Evolutionary conservation across 2,329 filamentous ascomycete species (phyloP).

Genomic region (Arthrobotrys sphaeroides): DNA sequence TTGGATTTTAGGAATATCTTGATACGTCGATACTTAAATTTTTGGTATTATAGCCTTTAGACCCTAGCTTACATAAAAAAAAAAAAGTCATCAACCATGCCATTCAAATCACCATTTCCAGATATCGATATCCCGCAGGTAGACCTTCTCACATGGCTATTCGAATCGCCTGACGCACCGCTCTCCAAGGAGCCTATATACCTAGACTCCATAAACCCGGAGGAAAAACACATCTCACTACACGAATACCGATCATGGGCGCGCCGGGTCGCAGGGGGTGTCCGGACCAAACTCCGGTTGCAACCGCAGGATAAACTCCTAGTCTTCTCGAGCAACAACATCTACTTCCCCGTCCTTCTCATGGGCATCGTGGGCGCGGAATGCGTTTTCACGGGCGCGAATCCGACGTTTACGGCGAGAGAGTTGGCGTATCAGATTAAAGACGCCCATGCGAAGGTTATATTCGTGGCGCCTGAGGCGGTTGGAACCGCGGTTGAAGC

Average conservation of each 20-base stretch:
- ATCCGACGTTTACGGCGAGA: constrained; percentile 73
- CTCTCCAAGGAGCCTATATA: constrained; percentile 55
- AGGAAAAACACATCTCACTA: constrained; percentile 73
- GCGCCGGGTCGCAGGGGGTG: constrained; percentile 73
- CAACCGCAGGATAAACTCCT: constrained; percentile 75
- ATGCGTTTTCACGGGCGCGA: constrained; percentile 79
- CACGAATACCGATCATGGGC: constrained; percentile 74
- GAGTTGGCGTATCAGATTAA: constrained; percentile 80
- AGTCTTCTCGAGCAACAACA: constrained; percentile 76
- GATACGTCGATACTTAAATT: neutral
- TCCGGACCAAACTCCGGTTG: constrained; percentile 60
- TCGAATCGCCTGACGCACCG: constrained; percentile 53
- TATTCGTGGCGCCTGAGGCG: constrained; percentile 71
- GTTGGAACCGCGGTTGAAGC: constrained; percentile 74
- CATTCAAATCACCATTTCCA: constrained; percentile 44
- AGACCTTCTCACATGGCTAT: constrained; percentile 55
- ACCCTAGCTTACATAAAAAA: neutral
- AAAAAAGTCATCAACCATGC: constrained; percentile 17
- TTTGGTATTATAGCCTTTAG: neutral
- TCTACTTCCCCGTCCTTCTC: constrained; percentile 77
- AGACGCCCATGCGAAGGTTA: constrained; percentile 72
- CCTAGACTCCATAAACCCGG: constrained; percentile 73
- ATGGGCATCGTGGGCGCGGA: constrained; percentile 80
- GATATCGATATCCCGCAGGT: constrained; percentile 52
- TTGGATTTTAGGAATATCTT: neutral